Percentiles rank a stretch among this genome's conserved stretches.
Evolutionary conservation across 345 rosid genomes (phyloP).

Genomic region (Murraya paniculata): DNA sequence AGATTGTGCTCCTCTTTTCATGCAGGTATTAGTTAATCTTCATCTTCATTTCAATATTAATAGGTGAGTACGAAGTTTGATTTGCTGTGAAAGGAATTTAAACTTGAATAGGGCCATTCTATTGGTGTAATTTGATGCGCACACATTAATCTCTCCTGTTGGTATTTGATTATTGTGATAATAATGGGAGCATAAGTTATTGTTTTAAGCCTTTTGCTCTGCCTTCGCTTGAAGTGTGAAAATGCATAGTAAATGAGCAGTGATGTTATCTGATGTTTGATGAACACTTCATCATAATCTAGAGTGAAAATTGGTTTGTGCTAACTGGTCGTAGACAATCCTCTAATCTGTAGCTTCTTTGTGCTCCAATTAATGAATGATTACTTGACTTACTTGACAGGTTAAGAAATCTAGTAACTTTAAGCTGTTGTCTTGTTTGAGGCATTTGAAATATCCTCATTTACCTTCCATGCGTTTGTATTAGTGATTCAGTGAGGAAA

Average conservation of each 20-base stretch:
- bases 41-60: not conserved
- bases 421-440: not conserved
- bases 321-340: not conserved
- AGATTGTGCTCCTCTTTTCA: slow-evolving; percentile 84
- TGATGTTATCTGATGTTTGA: not conserved
- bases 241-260: not conserved
- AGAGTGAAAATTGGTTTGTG: not conserved
- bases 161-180: not conserved
- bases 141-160: not conserved
- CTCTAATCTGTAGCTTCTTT: not conserved
- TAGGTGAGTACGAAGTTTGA: not conserved
- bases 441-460: not conserved
- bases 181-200: not conserved
- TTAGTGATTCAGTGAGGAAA: not conserved
- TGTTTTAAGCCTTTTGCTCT: not conserved
- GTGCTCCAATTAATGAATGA: not conserved
- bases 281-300: not conserved
- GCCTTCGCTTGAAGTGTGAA: not conserved
- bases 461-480: not conserved
- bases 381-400: not conserved
- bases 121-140: not conserved
- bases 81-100: not conserved
- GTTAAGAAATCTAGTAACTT: not conserved
- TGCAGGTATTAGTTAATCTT: slow-evolving; percentile 52
- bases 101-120: not conserved